These are phyloP conservation scores for Coix lacrymajobi DNA, from an alignment of 176 grass and related monocot genomes.

Conservation along the genomic window DNA sequence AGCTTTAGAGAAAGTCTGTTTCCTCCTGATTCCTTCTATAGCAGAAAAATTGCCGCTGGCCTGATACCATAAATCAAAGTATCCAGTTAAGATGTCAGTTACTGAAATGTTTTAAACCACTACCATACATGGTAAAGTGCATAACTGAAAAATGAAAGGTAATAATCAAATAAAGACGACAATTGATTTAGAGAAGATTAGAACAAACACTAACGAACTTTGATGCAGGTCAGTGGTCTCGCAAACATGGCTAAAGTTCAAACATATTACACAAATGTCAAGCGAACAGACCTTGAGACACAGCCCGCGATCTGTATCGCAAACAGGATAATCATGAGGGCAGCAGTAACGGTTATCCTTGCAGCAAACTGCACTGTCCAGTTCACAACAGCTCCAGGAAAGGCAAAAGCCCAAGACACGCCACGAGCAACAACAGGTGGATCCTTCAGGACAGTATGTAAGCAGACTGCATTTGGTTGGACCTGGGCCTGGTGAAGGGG, in stretches of 20 bases:
- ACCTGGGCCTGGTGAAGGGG: slow-evolving; percentile 71
- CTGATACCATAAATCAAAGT: slow-evolving; percentile 29
- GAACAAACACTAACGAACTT: not conserved
- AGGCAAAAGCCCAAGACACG: slow-evolving; percentile 67
- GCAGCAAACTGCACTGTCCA: slow-evolving; percentile 81
- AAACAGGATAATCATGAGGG: slow-evolving; percentile 71
- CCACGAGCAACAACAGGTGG: slow-evolving; percentile 84
- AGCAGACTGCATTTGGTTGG: slow-evolving; percentile 80
- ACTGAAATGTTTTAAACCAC: not conserved
- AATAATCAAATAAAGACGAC: not conserved
- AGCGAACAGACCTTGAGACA: slow-evolving; percentile 52
- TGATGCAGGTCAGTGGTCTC: not conserved
- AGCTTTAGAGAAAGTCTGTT: slow-evolving; percentile 36
- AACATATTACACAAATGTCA: not conserved
- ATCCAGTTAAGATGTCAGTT: not conserved
- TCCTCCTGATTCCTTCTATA: slow-evolving; percentile 40
- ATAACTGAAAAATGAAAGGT: not conserved
- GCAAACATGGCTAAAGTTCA: not conserved
- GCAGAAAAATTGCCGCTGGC: slow-evolving; percentile 46
- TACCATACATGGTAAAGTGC: not conserved
- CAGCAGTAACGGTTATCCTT: slow-evolving; percentile 73
- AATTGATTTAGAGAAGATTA: not conserved
- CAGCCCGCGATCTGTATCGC: slow-evolving; percentile 38
- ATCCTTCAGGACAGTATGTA: slow-evolving; percentile 74
- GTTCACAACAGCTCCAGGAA: slow-evolving; percentile 85